A percentile compares a stretch with the other conserved stretches of the same genome.
These are phyloP conservation scores for Pythium pyrilobum DNA, from an alignment of 352 stramenopile species.

Conservation along the genomic window DNA sequence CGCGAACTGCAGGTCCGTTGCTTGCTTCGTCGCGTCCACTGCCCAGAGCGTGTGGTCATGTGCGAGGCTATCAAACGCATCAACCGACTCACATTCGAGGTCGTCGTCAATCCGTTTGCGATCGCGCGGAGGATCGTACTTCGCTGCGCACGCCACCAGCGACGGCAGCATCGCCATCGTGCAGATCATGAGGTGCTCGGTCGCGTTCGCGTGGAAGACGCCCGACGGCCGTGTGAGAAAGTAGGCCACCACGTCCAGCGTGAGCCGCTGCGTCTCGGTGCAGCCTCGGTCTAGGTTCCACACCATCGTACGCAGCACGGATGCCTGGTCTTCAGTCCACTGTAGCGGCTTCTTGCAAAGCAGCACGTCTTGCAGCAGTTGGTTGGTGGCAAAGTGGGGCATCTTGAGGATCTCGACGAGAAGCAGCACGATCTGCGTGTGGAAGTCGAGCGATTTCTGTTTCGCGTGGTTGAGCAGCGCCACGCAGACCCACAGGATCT, in stretches of 20 bases:
- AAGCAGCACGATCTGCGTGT: conserved; percentile 26
- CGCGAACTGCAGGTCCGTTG: background rate
- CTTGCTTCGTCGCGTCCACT: background rate
- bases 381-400: conserved; percentile 37
- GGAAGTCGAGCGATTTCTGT: conserved; percentile 14
- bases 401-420: conserved; percentile 39
- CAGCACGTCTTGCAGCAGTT: conserved; percentile 40
- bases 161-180: conserved; percentile 33
- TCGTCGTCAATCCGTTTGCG: background rate
- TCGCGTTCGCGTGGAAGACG: conserved; percentile 26
- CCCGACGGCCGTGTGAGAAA: conserved; percentile 25
- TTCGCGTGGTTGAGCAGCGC: conserved; percentile 58
- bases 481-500: conserved; percentile 68
- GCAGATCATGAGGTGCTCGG: conserved; percentile 41
- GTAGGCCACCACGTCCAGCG: conserved; percentile 17
- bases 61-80: background rate
- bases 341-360: conserved; percentile 40
- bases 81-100: too few species aligned
- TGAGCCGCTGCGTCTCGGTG: background rate
- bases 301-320: conserved; percentile 41
- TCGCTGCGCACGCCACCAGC: conserved; percentile 10
- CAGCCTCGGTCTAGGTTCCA: conserved; percentile 21
- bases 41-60: background rate
- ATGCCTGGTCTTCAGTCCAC: conserved; percentile 37
- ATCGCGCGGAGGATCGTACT: background rate